Conservation (phyloP, 1,284 basidiomycete species). For the Porodaedalea pini region DNA sequence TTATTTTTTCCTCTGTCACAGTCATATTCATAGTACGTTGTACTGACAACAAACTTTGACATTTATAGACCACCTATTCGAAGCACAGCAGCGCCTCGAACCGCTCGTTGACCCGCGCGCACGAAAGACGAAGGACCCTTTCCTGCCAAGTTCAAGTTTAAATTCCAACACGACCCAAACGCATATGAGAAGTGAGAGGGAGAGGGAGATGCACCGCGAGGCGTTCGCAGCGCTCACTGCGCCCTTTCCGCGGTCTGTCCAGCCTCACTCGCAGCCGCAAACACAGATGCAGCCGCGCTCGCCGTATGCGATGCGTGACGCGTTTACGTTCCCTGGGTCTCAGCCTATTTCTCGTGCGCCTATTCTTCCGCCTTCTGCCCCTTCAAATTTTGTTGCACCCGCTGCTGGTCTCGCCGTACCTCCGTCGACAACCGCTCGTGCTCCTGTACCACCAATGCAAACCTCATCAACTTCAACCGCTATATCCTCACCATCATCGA, state of each 20-base stretch:
- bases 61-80: background rate
- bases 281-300: background rate
- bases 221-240: background rate
- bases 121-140: conserved; percentile 1
- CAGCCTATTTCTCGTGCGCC: background rate
- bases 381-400: background rate
- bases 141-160: background rate
- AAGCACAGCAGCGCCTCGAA: background rate
- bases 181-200: background rate
- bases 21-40: background rate
- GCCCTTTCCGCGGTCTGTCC: background rate
- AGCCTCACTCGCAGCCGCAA: too few species aligned
- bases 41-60: background rate
- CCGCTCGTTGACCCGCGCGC: background rate
- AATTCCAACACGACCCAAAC: background rate
- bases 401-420: too few species aligned
- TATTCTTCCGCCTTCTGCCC: background rate
- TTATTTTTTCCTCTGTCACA: background rate
- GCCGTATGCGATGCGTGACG: background rate
- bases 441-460: background rate
- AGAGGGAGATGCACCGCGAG: background rate
- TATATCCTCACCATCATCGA: background rate
- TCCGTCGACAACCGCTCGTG: too few species aligned
- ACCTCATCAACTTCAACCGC: background rate
- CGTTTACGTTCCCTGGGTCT: background rate